Base-by-base conservation (phyloP, 371 early-diverging fungal genomes). In the Cokeromyces recurvatus region DNA sequence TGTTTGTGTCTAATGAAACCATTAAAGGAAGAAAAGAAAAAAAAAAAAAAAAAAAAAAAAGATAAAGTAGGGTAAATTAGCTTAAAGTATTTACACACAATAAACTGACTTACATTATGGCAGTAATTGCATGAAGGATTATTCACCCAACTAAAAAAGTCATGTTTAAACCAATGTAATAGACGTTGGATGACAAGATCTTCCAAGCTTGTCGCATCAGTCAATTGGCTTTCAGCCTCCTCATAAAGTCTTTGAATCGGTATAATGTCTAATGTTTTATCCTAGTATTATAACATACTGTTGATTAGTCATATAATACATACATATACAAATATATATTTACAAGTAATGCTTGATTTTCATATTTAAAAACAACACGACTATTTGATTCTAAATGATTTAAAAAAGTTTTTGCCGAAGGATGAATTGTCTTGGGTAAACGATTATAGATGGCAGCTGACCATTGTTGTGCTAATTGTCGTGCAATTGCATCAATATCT, bases 141-240 rank as follows among this genome's bases (percentile, higher is more conserved):
- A 51, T 87, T 70, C 3, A 85, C 77, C 89, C 89, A 89, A 9
- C 55, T 64, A 62, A 89, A 87, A 40, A 75, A 89, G 3, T 72
- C 77, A 34, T 69, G 58, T 40, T 82, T 82, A 53, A 82, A 82
- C 82, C 82, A 82, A 34, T 70, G 62, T 46, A 82, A 36, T 14
- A 79, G 49, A 4, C 71, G 62, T 16, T 64, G 59, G 16, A 71
- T 53, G 14, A 77, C 57, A 11, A 43, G 20, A 29, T 69, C 73
- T 11, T 66, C 67, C 21, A 76, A 27, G 0, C 55, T 48, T 4
- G 46, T 46, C 2, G 42, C 36, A 2, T 54, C 39, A 1, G 53
- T 47, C 8, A 38, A 19, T 12, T 43, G 38, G 15, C 14, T 3
- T 39, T 53, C 62, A 0, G 64, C 70, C 42, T 74, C 59, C 16